A percentile compares a stretch with the other conserved stretches of the same genome.
These are phyloP conservation scores for Lactarius psammicola DNA, from an alignment of 768 basidiomycete species.

Conservation along the genomic window DNA sequence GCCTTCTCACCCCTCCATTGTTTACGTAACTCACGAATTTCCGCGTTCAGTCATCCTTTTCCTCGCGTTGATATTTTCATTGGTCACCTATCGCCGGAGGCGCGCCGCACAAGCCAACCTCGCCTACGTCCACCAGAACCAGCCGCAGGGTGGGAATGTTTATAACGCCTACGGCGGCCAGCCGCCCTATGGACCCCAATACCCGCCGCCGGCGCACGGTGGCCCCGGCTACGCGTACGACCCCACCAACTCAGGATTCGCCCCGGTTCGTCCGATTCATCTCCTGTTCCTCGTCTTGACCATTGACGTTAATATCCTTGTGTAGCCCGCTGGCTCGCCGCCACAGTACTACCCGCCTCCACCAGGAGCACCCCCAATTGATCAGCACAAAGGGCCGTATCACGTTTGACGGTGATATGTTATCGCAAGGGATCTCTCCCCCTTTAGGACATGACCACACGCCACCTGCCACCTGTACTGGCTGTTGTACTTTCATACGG, in stretches of 20 bases:
- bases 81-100: neutral
- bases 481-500: neutral
- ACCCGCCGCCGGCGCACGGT: slow-evolving; percentile 11
- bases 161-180: neutral
- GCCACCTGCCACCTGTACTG: neutral
- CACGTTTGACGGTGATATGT: neutral
- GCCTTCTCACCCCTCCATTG: neutral
- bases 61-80: neutral
- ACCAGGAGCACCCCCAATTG: slow-evolving; percentile 3
- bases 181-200: slow-evolving; percentile 1
- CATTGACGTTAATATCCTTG: neutral
- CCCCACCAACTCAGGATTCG: slow-evolving; percentile 9
- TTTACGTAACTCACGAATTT: neutral
- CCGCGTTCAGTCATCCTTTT: neutral
- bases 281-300: neutral
- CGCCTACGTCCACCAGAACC: neutral
- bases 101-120: slow-evolving; percentile 10
- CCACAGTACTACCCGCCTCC: slow-evolving; percentile 18
- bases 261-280: neutral
- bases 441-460: neutral
- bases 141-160: neutral
- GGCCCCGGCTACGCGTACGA: neutral
- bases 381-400: neutral
- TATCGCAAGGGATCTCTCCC: neutral
- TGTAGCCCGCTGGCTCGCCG: neutral